Evolutionary conservation across 139 green algal genomes (phyloP), one percentile per base, ranked within the genome.

Genomic region (Diplosphaera chodatii): DNA sequence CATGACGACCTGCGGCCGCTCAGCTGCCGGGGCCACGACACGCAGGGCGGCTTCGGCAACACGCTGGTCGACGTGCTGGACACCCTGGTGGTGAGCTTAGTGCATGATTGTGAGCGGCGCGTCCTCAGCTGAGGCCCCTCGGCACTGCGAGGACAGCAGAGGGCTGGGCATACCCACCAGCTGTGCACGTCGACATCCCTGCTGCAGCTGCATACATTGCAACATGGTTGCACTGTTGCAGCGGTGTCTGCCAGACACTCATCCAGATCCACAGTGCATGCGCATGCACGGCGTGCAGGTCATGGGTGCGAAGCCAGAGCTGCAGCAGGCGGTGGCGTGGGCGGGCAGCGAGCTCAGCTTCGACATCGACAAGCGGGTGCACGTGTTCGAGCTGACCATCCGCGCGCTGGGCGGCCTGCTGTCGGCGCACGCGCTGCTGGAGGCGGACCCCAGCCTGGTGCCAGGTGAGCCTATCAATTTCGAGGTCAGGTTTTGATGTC

Each of bases 1-100:
- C 80, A 87, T 74, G 91, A 96, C 78, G 91, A 96, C 72, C 73
- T 96, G 63, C 79, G 87, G 16, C 91, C 91, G 23, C 72, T 93
- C 16, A 89, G 74, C 72, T 96, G 91, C 78, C 34, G 63, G 0
- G 90, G 90, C 10, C 63, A 59, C 8, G 48, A 25, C 48, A 59
- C 16, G 48, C 48, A 59, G 18, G 48, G 48, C 48, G 48, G 37
- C 37, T 48, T 48, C 37, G 37, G 37, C 37, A 48, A 48, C 37
- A 10, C 37, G 37, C 37, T 48, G 28, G 32, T 32, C 8, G 13
- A 55, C 31, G 22, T 32, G 22, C 59, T 37, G 70, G 3, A 68
- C 32, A 40, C 37, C 34, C 70, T 65, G 8, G 23, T 21, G 41
- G 55, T 32, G 28, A 20, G n/a, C 55, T 16, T 28, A 31, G 33